Percentiles rank a stretch among this genome's conserved stretches.
These are phyloP conservation scores for Lipomyces mesembrius DNA, from an alignment of 805 yeast genomes.

Conservation along the genomic window DNA sequence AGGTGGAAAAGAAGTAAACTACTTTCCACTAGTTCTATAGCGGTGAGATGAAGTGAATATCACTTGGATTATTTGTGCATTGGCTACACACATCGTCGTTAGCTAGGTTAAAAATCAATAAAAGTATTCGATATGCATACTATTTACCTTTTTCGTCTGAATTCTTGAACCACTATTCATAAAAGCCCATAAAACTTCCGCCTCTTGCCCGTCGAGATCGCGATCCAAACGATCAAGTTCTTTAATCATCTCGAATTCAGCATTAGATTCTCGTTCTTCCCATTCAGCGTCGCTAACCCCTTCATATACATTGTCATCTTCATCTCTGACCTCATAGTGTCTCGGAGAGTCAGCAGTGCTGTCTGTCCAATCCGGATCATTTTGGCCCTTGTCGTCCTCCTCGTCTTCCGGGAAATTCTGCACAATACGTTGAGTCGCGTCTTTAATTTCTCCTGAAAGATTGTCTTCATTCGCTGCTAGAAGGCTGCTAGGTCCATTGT, in stretches of 20 bases:
- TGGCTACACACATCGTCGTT: not conserved
- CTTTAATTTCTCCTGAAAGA: not conserved
- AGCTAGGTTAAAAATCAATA: not conserved
- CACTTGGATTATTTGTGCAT: not conserved
- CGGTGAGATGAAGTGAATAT: not conserved
- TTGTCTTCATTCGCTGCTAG: not conserved
- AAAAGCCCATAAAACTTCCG: constrained; percentile 12
- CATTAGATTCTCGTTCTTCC: constrained; percentile 12
- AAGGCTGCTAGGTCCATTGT: not conserved
- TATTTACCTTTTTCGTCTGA: not conserved
- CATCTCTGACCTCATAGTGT: not conserved
- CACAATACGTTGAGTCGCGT: not conserved
- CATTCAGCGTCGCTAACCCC: constrained; percentile 10
- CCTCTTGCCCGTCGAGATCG: constrained; percentile 10
- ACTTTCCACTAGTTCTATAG: not conserved
- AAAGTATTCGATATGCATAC: not conserved
- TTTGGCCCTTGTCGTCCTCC: not conserved
- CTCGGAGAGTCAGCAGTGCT: not conserved
- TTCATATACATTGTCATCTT: constrained; percentile 1
- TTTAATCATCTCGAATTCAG: constrained; percentile 7
- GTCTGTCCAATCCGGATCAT: not conserved
- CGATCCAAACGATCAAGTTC: constrained; percentile 11
- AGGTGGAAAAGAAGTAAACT: not conserved
- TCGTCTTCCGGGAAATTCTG: not conserved
- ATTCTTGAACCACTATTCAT: constrained; percentile 6